A percentile compares a stretch with the other conserved stretches of the same genome.
These are phyloP conservation scores for Backusella sp. DNA, from an alignment of 192 early-diverging fungal species.

Conservation along the genomic window DNA sequence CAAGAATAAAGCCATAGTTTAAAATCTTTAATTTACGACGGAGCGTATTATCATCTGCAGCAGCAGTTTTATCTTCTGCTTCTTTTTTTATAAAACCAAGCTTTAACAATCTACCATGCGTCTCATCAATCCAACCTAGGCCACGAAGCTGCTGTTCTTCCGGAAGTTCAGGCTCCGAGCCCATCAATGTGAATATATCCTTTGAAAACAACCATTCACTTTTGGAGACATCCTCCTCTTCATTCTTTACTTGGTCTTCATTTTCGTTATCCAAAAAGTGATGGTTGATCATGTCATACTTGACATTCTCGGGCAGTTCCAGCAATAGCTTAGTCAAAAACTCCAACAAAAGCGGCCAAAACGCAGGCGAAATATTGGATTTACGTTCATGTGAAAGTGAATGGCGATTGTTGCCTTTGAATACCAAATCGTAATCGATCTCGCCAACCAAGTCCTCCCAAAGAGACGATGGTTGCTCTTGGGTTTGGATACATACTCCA, in stretches of 20 bases:
- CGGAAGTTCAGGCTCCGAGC: slow-evolving; percentile 35
- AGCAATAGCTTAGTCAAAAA: slow-evolving; percentile 23
- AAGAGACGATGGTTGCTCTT: neutral
- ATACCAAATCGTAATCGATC: slow-evolving; percentile 1
- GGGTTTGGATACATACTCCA: slow-evolving; percentile 16
- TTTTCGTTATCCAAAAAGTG: slow-evolving; percentile 18
- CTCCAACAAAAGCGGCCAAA: slow-evolving; percentile 23
- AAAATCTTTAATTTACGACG: slow-evolving; percentile 24
- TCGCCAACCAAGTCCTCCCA: slow-evolving; percentile 29
- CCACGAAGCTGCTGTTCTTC: slow-evolving; percentile 54
- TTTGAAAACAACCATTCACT: neutral
- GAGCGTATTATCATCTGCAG: neutral
- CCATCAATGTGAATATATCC: neutral
- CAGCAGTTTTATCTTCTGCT: neutral
- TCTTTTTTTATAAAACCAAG: neutral
- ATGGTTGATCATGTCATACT: slow-evolving; percentile 24
- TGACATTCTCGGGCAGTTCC: slow-evolving; percentile 15
- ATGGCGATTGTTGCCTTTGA: neutral
- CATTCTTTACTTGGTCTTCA: neutral
- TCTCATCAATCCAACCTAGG: slow-evolving; percentile 45
- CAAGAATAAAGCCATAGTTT: slow-evolving; percentile 31
- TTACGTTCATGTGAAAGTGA: neutral
- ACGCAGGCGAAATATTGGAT: slow-evolving; percentile 12
- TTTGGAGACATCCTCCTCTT: neutral
- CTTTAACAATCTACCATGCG: slow-evolving; percentile 13